Conservation (phyloP, 768 basidiomycete species). For the Collybia mongolica region DNA sequence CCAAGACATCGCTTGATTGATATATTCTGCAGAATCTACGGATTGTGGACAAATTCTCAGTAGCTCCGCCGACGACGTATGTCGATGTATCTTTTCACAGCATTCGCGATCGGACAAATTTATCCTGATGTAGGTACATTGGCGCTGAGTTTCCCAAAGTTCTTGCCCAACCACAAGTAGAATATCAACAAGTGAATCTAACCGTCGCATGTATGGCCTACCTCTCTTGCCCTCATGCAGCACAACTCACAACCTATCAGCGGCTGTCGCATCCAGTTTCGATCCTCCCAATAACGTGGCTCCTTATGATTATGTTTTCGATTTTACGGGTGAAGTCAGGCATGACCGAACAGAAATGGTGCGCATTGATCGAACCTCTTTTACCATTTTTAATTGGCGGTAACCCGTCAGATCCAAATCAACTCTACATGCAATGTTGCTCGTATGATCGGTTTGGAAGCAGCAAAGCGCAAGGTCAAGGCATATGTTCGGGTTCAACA, state of each 20-base stretch:
- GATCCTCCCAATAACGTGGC: constrained; percentile 67
- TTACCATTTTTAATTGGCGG: constrained; percentile 7
- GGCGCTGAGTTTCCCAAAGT: constrained; percentile 72
- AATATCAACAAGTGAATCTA: constrained; percentile 82
- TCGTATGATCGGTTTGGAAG: constrained; percentile 69
- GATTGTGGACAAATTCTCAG: constrained; percentile 75
- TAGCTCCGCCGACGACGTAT: constrained; percentile 72
- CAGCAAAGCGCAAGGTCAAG: constrained; percentile 74
- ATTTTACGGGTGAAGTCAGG: constrained; percentile 79
- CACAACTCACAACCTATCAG: constrained; percentile 34
- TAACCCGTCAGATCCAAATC: constrained; percentile 63
- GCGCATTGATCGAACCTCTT: constrained; percentile 21
- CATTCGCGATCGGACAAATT: constrained; percentile 15
- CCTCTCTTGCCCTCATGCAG: constrained; percentile 6
- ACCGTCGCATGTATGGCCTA: constrained; percentile 60
- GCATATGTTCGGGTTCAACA: constrained; percentile 78
- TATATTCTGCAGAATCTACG: constrained; percentile 51
- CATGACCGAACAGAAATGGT: constrained; percentile 77
- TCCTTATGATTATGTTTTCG: constrained; percentile 82
- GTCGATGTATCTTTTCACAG: constrained; percentile 19
- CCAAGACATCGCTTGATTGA: constrained; percentile 12
- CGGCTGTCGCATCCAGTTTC: constrained; percentile 65
- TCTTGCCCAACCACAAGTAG: constrained; percentile 65
- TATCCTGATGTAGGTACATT: constrained; percentile 55
- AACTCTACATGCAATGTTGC: constrained; percentile 71